Base-by-base conservation (phyloP, 768 basidiomycete genomes). In the Suillus fuscotomentosus region DNA sequence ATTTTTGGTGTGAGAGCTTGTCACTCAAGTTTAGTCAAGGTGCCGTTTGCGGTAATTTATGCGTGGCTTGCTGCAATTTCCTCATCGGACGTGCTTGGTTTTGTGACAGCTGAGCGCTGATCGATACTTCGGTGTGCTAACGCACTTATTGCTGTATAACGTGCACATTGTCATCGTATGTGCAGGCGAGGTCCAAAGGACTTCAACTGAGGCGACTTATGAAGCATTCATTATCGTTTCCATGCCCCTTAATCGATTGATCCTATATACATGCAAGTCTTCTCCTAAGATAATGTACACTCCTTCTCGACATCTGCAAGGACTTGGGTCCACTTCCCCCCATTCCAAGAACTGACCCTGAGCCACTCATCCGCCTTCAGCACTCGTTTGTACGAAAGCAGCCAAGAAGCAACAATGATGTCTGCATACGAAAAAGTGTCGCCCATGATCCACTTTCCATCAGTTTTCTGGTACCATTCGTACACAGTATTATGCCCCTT, bases 391-490 rank as follows among this genome's bases (percentile, higher is more conserved):
- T 62, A 57, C 70, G 67, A 70, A 11, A 65, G 41, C 10, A 66
- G 39, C 22, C 34, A 60, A 13, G 27, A 36, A 17, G 66, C 73
- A 45, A 75, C n/a, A 27, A 76, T 27, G n/a, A 73, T 69, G 53
- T 77, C 75, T 17, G 73, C 75, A 60, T 75, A 76, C 2, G 67
- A 75, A 57, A 76, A 72, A 3, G 67, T 68, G 24, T 72, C 60
- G 2, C 75, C 76, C 71, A 76, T 70, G 27, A 76, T 6, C 73
- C 71, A 77, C 56, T 67, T 71, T 6, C 76, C 76, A 34, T 60
- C 69, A 9, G 31, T 55, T 54, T 53, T 62, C 36, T 67, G 76
- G 22, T 73, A 72, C 67, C 68, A 72, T 31, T 10, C 61, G 54
- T 70, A 69, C 13, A 53, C 59, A 1, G 62, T 62, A 34, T 53